phyloP scores from a whole-genome alignment of 2,329 filamentous ascomycete species.

The Anthostomella pinea region DNA sequence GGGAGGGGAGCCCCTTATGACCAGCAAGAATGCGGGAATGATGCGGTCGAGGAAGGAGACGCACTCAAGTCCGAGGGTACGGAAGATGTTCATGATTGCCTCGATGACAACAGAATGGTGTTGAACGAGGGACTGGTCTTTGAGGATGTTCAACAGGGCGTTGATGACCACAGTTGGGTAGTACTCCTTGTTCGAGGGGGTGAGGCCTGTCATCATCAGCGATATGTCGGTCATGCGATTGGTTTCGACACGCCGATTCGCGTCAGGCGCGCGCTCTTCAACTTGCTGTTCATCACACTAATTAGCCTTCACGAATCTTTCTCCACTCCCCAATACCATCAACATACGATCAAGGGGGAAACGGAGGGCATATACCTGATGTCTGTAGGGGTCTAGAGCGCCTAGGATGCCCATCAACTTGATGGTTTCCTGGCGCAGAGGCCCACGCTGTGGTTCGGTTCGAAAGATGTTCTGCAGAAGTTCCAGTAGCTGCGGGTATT shows the following conservation, averaged over 20 bases:
- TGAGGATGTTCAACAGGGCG: slow-evolving; percentile 85
- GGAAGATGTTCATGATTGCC: slow-evolving; percentile 98
- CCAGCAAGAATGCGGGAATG: slow-evolving; percentile 86
- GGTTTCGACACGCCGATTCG: slow-evolving; percentile 63
- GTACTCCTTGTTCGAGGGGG: slow-evolving; percentile 96
- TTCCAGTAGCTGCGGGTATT: slow-evolving; percentile 90
- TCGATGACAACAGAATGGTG: slow-evolving; percentile 95
- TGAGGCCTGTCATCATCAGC: slow-evolving; percentile 95
- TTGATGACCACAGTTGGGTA: slow-evolving; percentile 98
- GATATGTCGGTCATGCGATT: slow-evolving; percentile 85
- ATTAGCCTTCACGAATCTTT: slow-evolving; percentile 15
- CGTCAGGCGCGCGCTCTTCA: slow-evolving; percentile 82
- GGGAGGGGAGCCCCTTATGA: slow-evolving; percentile 77
- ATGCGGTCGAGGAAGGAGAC: slow-evolving; percentile 93
- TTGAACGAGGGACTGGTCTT: slow-evolving; percentile 83
- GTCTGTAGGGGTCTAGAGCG: slow-evolving; percentile 92
- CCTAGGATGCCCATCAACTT: slow-evolving; percentile 95
- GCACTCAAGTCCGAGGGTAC: slow-evolving; percentile 92
- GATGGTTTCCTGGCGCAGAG: slow-evolving; percentile 88
- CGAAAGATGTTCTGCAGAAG: slow-evolving; percentile 93
- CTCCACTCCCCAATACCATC: slow-evolving; percentile 4
- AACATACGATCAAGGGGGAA: slow-evolving; percentile 13
- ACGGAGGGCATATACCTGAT: slow-evolving; percentile 55
- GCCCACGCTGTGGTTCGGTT: slow-evolving; percentile 78
- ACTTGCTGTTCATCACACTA: slow-evolving; percentile 57